Conservation (phyloP, 2,329 filamentous ascomycete species). For the Penicillium sp. region DNA sequence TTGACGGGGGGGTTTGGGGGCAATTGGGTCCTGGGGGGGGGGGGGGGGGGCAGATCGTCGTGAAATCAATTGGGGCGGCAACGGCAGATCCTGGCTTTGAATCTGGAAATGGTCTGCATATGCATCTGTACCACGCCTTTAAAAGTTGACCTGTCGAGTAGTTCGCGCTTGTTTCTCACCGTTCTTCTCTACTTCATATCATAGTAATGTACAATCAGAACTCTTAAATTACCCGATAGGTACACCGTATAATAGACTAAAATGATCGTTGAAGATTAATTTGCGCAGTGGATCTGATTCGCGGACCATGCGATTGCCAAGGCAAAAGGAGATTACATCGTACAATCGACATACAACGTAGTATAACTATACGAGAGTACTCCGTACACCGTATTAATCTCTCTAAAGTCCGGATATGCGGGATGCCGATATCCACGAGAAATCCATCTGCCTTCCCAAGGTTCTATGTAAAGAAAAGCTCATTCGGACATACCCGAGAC, state of each 20-base stretch:
- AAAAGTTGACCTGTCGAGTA: neutral
- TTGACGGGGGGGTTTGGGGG: slow-evolving; percentile 14
- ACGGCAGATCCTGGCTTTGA: slow-evolving; percentile 19
- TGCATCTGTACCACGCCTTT: slow-evolving; percentile 1
- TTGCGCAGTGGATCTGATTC: slow-evolving; percentile 17
- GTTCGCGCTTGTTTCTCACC: slow-evolving; percentile 2
- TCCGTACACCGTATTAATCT: neutral
- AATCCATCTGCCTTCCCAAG: neutral
- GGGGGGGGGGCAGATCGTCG: slow-evolving; percentile 21
- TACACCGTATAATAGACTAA: neutral
- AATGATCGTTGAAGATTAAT: slow-evolving; percentile 9
- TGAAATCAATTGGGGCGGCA: slow-evolving; percentile 21
- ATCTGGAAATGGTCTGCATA: slow-evolving; percentile 10
- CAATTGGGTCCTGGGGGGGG: slow-evolving; percentile 14
- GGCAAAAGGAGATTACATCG: neutral
- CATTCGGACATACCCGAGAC: neutral
- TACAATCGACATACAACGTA: neutral
- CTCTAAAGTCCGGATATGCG: neutral
- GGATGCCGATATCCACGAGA: neutral
- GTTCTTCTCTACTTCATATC: neutral
- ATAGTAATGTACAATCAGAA: neutral
- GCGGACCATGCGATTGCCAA: slow-evolving; percentile 14
- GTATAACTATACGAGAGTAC: too few relatives aligned
- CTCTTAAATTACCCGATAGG: neutral
- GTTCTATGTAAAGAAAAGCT: neutral